Base-by-base conservation (phyloP, 2,329 filamentous ascomycete genomes). In the Onygena corvina region DNA sequence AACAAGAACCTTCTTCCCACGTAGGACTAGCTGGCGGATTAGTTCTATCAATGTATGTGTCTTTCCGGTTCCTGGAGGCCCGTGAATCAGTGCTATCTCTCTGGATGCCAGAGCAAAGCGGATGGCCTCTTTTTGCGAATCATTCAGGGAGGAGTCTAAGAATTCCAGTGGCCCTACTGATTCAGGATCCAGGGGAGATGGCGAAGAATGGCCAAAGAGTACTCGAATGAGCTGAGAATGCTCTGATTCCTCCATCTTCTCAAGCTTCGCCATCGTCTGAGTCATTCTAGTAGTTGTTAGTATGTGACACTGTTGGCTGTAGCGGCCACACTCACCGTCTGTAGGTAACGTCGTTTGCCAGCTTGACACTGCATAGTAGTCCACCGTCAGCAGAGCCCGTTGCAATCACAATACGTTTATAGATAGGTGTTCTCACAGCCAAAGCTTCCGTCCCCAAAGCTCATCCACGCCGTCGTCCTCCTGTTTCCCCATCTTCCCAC, bases 41-140 rank as follows among this genome's bases (percentile, higher is more conserved):
- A 98, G 74, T 65, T 98, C 92, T 52, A 98, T 90, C 33, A 98
- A 70, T 0, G 92, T 96, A 63, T 96, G 90, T 0, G 92, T 98
- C 66, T 98, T 98, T 45, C 92, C 92, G 0, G 92, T 98, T 1
- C 92, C 92, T 0, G 92, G 92, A 0, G 92, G 92, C 0, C 92
- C 92, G 62, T 98, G 92, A 48, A 98, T 94, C 52, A 95, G 72
- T 2, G 87, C 86, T 23, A 96, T 76, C 59, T 95, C 88, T 48
- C 75, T 75, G 1, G 85, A 84, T 4, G 82, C 83, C 48, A 98
- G 70, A 0, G 90, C 88, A 61, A 96, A 98, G n/a, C 79, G 69
- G 52, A 83, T 75, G 1, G 79, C 79, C 53, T 80, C 75, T 58
- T 78, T 75, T 56, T 83, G 79, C 11, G 76, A 80, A 47, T 76